Percentiles rank a stretch among this genome's conserved stretches.
Conservation (phyloP, 805 yeast genomes). For the Cyberlindnera mrakii region DNA sequence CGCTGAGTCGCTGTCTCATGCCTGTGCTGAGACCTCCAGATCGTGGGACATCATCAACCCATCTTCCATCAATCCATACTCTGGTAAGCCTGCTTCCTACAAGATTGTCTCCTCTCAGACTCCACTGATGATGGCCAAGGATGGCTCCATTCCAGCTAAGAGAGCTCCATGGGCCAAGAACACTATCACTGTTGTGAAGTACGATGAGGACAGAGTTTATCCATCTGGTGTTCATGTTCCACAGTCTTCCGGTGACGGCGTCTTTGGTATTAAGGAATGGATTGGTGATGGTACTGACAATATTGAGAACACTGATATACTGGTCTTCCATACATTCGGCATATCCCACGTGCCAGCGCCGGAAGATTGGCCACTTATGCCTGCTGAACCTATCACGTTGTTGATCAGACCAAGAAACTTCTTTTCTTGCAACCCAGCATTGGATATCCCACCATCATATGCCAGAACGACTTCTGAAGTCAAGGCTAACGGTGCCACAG, state of each 20-base stretch:
- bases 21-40: constrained; percentile 57
- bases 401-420: constrained; percentile 75
- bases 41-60: constrained; percentile 80
- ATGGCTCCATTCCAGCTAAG: constrained; percentile 67
- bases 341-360: constrained; percentile 85
- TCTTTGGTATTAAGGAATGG: constrained; percentile 64
- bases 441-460: constrained; percentile 67
- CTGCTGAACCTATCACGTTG: constrained; percentile 73
- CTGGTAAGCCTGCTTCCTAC: constrained; percentile 71
- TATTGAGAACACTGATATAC: constrained; percentile 63
- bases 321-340: constrained; percentile 78
- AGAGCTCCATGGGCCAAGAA: constrained; percentile 80
- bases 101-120: constrained; percentile 72
- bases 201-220: constrained; percentile 64
- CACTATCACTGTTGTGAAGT: constrained; percentile 64
- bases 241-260: constrained; percentile 68
- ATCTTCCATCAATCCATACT: constrained; percentile 54
- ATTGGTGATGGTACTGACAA: constrained; percentile 52
- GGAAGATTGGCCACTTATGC: constrained; percentile 88
- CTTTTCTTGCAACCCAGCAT: constrained; percentile 70
- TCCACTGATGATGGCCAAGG: constrained; percentile 67
- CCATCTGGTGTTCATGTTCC: constrained; percentile 80
- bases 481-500: constrained; percentile 29
- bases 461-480: constrained; percentile 40
- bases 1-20: constrained; percentile 57